Conservation (phyloP, 2,329 filamentous ascomycete genomes). For the Venturia asperata region DNA sequence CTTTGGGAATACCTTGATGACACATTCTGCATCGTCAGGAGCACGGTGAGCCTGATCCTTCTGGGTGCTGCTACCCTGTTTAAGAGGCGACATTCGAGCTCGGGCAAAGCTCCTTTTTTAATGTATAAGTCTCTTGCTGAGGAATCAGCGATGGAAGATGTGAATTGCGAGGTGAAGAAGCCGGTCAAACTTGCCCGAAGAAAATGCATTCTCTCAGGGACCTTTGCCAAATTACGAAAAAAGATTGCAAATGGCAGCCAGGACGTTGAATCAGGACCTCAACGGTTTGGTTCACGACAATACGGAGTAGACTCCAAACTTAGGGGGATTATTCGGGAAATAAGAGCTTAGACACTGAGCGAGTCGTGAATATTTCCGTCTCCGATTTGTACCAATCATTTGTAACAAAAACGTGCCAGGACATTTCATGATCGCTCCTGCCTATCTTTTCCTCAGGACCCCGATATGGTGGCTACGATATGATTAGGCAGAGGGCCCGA, state of each 20-base stretch:
- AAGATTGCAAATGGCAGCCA: too few relatives aligned
- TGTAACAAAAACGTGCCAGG: neutral
- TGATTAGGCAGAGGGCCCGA: neutral
- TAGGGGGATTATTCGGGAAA: neutral
- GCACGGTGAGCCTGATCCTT: neutral
- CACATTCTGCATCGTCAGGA: neutral
- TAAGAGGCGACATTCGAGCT: neutral
- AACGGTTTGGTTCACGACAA: neutral
- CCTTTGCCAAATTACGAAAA: too few relatives aligned
- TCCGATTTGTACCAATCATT: neutral
- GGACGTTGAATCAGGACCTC: neutral
- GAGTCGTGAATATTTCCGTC: neutral
- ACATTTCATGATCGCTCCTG: neutral
- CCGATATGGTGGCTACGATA: neutral
- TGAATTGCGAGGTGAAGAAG: neutral
- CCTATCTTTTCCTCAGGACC: neutral
- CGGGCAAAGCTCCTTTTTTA: neutral
- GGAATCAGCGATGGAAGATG: neutral
- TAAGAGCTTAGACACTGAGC: neutral
- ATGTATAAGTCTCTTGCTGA: neutral
- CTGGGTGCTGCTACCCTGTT: neutral
- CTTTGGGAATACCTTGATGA: neutral
- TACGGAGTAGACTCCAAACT: neutral
- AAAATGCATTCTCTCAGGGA: neutral
- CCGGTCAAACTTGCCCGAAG: neutral